Base-by-base conservation (phyloP, 495 filamentous ascomycete genomes). In the Talaromyces ruber region DNA sequence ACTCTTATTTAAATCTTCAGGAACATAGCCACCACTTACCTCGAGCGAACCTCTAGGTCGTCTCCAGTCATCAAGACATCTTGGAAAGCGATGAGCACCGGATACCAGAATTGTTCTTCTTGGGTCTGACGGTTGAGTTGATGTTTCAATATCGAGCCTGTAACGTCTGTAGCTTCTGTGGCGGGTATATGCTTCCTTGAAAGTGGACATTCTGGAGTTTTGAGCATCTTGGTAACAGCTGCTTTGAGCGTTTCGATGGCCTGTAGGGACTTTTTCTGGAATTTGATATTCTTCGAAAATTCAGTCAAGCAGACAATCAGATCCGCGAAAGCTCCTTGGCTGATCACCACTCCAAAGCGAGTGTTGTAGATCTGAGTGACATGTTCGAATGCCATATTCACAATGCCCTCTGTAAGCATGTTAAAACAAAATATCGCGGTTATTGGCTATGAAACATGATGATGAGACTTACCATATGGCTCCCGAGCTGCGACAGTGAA, bases 11-110 rank as follows among this genome's bases (percentile, higher is more conserved):
- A 53, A 24, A 14, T 53, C 34, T 59, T 39, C 6, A 14, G 25
- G 25, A 18, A 18, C 21, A 52, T 25, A 32, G 24, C 16, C 21
- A 47, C 14, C n/a, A 65, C 74, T 68, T 68, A 77, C 78, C 83
- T 75, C 30, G 92, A 96, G 64, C 94, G 86, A 52, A 96, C 93
- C 71, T 99, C 94, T n/a, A 99, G 82, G 70, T 99, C 94, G 71
- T 98, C 94, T 2, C 94, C 94, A 29, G 94, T 99, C 94, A 99
- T 99, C 22, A 99, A 79, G 22, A 98, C 92, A 74, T 99, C 94
- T 73, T 99, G 94, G 78, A 98, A 98, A 6, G 95, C 92, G 70
- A 98, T 98, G 12, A 99, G 81, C 29, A 99, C 88, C 0, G 94
- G 94, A 65, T 97, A 98, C 94, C 94, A 99, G 73, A 90, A 99